These are phyloP conservation scores for Globisporangium okanoganense DNA, from an alignment of 352 stramenopile genomes.

Conservation along the genomic window DNA sequence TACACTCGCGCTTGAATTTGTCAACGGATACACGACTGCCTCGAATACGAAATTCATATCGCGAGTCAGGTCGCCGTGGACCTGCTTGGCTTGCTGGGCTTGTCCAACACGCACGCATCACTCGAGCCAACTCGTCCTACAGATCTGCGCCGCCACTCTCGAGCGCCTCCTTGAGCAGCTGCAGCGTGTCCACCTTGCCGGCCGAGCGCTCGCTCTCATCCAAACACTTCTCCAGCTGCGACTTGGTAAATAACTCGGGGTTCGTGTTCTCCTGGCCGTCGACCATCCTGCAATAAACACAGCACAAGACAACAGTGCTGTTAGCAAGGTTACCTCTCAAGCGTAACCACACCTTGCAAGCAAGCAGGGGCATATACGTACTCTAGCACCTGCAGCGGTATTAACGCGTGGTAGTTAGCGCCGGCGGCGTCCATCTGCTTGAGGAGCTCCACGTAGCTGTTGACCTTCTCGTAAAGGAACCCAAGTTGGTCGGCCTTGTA, in stretches of 20 bases:
- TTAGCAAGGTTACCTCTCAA: neutral
- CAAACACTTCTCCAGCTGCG: constrained; percentile 55
- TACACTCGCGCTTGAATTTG: neutral
- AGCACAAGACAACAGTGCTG: neutral
- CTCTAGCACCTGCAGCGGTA: constrained; percentile 59
- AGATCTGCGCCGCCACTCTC: constrained; percentile 36
- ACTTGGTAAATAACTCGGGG: constrained; percentile 64
- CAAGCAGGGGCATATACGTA: constrained; percentile 12
- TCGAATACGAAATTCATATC: too few relatives aligned
- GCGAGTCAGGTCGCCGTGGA: too few relatives aligned
- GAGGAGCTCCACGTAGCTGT: constrained; percentile 60
- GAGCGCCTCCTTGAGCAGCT: constrained; percentile 47
- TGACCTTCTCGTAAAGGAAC: constrained; percentile 53
- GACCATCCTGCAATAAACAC: constrained; percentile 31
- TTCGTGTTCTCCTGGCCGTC: constrained; percentile 52
- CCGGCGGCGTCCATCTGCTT: constrained; percentile 38
- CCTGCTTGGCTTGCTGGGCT: neutral
- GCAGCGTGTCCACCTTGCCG: constrained; percentile 46
- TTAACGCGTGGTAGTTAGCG: constrained; percentile 47
- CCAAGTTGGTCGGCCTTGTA: constrained; percentile 58
- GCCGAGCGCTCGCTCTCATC: constrained; percentile 47
- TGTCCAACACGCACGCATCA: neutral
- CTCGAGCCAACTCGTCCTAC: neutral
- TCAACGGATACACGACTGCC: too few relatives aligned
- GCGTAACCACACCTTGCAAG: neutral